These are phyloP conservation scores for Neonectria coccinea DNA, from an alignment of 2,329 filamentous ascomycete species.

Conservation along the genomic window DNA sequence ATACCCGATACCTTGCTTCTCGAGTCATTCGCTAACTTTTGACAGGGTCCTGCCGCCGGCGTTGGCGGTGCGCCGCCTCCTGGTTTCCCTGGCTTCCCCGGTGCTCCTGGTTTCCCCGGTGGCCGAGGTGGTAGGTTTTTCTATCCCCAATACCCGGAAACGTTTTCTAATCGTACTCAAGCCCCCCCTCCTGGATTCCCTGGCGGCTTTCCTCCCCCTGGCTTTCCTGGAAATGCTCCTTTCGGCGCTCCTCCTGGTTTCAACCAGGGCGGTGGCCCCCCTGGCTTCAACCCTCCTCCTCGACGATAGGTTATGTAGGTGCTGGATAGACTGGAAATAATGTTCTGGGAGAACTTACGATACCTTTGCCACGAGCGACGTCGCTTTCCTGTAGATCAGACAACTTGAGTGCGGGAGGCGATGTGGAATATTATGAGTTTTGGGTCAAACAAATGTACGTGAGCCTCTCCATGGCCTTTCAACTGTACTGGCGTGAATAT, in stretches of 20 bases:
- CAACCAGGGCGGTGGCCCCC: constrained; percentile 62
- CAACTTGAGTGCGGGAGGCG: constrained; percentile 30
- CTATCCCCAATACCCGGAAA: constrained; percentile 15
- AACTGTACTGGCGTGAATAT: constrained; percentile 41
- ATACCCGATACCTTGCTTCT: not conserved
- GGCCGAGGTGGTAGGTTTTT: constrained; percentile 66
- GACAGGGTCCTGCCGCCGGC: constrained; percentile 82
- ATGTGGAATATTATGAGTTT: constrained; percentile 40
- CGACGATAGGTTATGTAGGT: constrained; percentile 61
- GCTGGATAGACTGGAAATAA: constrained; percentile 42
- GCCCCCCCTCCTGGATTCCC: constrained; percentile 63
- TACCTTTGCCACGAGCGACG: constrained; percentile 39
- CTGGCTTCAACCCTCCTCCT: constrained; percentile 82
- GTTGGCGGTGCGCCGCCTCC: constrained; percentile 79
- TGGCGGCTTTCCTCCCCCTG: constrained; percentile 59
- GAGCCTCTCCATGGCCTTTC: constrained; percentile 42
- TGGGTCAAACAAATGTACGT: constrained; percentile 48
- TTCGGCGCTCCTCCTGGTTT: constrained; percentile 61
- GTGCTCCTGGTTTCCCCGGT: constrained; percentile 59
- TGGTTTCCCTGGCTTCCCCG: constrained; percentile 65
- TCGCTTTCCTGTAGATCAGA: constrained; percentile 38
- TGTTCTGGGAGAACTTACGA: constrained; percentile 43
- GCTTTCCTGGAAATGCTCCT: constrained; percentile 53
- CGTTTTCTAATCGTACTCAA: constrained; percentile 51
- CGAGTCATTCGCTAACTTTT: constrained; percentile 36